Percentiles rank a stretch among this genome's conserved stretches.
Conservation (phyloP, 768 basidiomycete species). For the Tricholoma terreum region DNA sequence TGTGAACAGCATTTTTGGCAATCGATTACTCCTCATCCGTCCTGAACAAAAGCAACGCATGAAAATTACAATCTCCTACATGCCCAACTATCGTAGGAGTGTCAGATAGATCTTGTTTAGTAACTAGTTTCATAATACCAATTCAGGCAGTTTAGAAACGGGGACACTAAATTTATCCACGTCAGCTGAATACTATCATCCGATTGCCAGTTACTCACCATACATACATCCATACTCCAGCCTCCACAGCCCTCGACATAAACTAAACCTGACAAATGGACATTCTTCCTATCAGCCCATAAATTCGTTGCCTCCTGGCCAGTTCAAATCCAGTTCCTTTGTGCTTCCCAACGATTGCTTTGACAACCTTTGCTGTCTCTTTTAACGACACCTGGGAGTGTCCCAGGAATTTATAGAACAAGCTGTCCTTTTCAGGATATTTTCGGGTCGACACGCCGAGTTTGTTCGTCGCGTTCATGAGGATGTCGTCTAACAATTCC, state of each 20-base stretch:
- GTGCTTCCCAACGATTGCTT: constrained; percentile 56
- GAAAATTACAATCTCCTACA: constrained; percentile 65
- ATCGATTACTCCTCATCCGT: constrained; percentile 48
- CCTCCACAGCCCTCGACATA: constrained; percentile 53
- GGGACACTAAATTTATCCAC: constrained; percentile 41
- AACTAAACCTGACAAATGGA: constrained; percentile 53
- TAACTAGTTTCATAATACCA: constrained; percentile 69
- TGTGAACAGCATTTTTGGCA: constrained; percentile 46
- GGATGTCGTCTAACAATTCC: constrained; percentile 80
- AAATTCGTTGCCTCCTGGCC: constrained; percentile 61
- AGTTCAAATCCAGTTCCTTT: constrained; percentile 67
- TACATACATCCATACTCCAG: constrained; percentile 80
- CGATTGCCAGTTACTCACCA: constrained; percentile 29
- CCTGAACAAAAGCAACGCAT: constrained; percentile 52
- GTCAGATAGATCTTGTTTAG: constrained; percentile 62
- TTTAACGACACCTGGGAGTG: constrained; percentile 54
- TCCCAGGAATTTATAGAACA: constrained; percentile 89
- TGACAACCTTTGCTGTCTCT: constrained; percentile 59
- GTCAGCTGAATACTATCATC: background rate
- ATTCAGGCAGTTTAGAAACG: constrained; percentile 59
- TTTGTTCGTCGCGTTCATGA: no score
- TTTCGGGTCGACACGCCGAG: constrained; percentile 50
- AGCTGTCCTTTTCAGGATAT: constrained; percentile 62
- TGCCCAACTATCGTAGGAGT: constrained; percentile 70
- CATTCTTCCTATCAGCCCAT: no score